Evolutionary conservation across 306 rosid species (phyloP).

Genomic region (Ormosia semicastrata): DNA sequence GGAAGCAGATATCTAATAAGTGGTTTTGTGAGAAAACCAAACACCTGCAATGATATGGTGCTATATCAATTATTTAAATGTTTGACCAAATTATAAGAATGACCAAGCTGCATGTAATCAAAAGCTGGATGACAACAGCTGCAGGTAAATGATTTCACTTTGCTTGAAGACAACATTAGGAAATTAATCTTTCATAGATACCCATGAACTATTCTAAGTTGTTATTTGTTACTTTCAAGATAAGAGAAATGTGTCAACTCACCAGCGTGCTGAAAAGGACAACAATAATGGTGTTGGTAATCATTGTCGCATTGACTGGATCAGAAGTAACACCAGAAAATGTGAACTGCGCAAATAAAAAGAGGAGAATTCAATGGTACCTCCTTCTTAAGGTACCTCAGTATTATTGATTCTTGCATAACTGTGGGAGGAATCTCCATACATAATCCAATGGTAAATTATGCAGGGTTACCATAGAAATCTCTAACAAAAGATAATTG

Average conservation of each 20-base stretch:
- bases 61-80: neutral
- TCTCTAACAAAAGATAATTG: slow-evolving; percentile 7
- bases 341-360: slow-evolving; percentile 62
- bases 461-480: neutral
- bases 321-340: slow-evolving; percentile 73
- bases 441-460: neutral
- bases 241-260: slow-evolving; percentile 16
- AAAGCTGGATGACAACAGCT: neutral
- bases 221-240: neutral
- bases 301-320: slow-evolving; percentile 74
- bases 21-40: slow-evolving; percentile 79
- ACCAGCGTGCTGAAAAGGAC: slow-evolving; percentile 91
- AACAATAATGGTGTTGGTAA: slow-evolving; percentile 74
- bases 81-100: neutral
- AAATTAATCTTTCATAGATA: neutral
- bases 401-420: neutral
- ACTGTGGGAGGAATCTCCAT: neutral
- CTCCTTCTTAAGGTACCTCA: neutral
- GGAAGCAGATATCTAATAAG: slow-evolving; percentile 66
- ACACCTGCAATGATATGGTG: slow-evolving; percentile 51
- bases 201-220: neutral
- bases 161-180: neutral
- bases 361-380: neutral
- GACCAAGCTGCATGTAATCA: neutral
- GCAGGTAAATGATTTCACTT: neutral